Base-by-base conservation (phyloP, 2,329 filamentous ascomycete genomes). In the Seiridium cupressi region DNA sequence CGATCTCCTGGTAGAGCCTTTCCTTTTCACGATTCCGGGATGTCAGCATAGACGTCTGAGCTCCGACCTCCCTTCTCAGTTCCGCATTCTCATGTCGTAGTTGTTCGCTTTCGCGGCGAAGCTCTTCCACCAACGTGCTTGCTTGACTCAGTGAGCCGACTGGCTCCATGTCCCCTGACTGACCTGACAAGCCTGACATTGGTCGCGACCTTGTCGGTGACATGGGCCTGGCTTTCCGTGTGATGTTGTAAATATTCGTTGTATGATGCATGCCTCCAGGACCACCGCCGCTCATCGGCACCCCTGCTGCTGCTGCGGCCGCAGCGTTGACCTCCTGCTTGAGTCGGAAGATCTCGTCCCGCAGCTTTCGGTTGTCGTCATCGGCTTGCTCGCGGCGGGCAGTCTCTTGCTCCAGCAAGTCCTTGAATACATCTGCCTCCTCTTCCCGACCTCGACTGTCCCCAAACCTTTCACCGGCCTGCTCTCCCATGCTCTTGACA, bases 11-110 rank as follows among this genome's bases (percentile, higher is more conserved):
- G 73, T 98, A 96, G 7, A 99, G 81, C 4, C 93, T 87, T 72
- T 98, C 93, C 71, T 97, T 96, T 72, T 99, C 95, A 34, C 93
- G 90, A 70, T 97, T 97, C 32, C 95, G 86, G 42, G 95, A 98
- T 1, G 94, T 97, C 40, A 99, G 84, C 92, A 99, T 98, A 0
- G 93, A 97, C 1, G 93, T 96, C 73, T 99, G 95, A 3, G 95
- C 95, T 62, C 93, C 92, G 36, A 98, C 91, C 74, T 98, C 93
- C 58, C 93, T 90, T 57, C 94, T 87, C 38, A 99, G 77, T 72
- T 97, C 94, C 3, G 92, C 92, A 69, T 97, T 98, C 70, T 98
- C 94, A 70, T 94, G 92, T 56, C 91, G 89, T 35, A 98, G 79
- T 66, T 96, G 89, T 63, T 92, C 89, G 59, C 83, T 84, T 68